Conservation (phyloP, 108 stramenopile species). For the Bacterosira constricta region DNA sequence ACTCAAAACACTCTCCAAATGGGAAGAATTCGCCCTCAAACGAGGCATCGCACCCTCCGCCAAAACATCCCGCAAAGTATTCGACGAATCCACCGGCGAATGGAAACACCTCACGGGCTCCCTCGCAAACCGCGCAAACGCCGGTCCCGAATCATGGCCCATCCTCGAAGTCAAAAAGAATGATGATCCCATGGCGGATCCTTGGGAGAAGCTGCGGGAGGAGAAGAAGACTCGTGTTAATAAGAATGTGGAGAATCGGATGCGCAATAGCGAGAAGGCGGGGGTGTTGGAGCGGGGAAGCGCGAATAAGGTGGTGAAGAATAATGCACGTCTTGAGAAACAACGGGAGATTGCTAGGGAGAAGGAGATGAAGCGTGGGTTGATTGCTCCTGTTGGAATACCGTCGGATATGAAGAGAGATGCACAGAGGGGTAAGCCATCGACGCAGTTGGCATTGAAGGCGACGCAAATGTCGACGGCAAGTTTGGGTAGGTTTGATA, state of each 20-base stretch:
- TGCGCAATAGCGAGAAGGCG: conserved; percentile 79
- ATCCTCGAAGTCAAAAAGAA: conserved; percentile 89
- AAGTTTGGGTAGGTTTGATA: conserved; percentile 84
- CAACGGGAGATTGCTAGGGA: conserved; percentile 51
- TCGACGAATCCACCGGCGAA: conserved; percentile 83
- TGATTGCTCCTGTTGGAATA: conserved; percentile 66
- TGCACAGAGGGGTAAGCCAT: conserved; percentile 64
- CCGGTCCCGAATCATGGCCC: conserved; percentile 77
- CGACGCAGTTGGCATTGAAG: conserved; percentile 63
- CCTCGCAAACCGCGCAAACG: conserved; percentile 64
- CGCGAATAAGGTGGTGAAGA: conserved; percentile 63
- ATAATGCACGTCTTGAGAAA: conserved; percentile 51
- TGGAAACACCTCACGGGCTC: conserved; percentile 89
- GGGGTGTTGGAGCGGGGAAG: conserved; percentile 74
- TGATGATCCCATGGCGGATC: conserved; percentile 82
- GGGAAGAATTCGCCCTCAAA: conserved; percentile 89
- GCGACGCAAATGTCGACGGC: conserved; percentile 87
- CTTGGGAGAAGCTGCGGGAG: conserved; percentile 82
- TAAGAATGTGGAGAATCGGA: conserved; percentile 71
- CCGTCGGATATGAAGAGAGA: conserved; percentile 67
- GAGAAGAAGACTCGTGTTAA: conserved; percentile 68
- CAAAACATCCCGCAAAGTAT: conserved; percentile 90
- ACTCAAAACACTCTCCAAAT: conserved; percentile 86
- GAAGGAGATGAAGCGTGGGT: conserved; percentile 57
- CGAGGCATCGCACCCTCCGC: conserved; percentile 84